Evolutionary conservation across 371 early-diverging fungal genomes (phyloP).

Genomic region (Mortierella sp.): DNA sequence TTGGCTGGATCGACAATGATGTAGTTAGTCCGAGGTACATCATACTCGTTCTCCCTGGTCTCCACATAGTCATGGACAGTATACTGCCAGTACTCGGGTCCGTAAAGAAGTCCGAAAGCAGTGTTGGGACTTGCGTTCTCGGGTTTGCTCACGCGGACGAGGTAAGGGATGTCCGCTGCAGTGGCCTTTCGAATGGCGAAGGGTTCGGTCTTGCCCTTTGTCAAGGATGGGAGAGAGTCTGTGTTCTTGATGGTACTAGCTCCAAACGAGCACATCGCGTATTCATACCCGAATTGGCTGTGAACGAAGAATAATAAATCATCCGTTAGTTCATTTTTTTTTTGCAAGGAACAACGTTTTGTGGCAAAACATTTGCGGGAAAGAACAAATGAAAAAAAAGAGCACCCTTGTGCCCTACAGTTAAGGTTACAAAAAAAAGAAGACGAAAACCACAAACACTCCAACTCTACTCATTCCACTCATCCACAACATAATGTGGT

Average conservation of each 20-base stretch:
- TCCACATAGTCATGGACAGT: constrained; percentile 21
- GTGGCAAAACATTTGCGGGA: neutral
- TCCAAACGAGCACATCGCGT: constrained; percentile 21
- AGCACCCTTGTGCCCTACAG: neutral
- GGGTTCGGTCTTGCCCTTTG: constrained; percentile 30
- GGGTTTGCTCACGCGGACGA: constrained; percentile 17
- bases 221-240: constrained; percentile 24
- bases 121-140: constrained; percentile 12
- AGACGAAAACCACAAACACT: neutral
- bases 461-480: neutral
- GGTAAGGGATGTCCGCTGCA: constrained; percentile 31
- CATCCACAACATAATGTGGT: neutral
- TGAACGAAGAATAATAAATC: neutral
- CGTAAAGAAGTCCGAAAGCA: constrained; percentile 17
- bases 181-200: constrained; percentile 37
- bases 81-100: constrained; percentile 34
- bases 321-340: too few relatives aligned
- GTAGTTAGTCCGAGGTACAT: constrained; percentile 8
- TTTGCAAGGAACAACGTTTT: too few relatives aligned
- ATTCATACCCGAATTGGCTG: constrained; percentile 50
- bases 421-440: neutral
- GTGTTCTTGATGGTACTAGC: constrained; percentile 24
- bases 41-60: neutral
- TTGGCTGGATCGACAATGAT: constrained; percentile 34
- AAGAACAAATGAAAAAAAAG: neutral